Percentiles rank a stretch among this genome's conserved stretches.
Evolutionary conservation across 495 filamentous ascomycete genomes (phyloP).

Genomic region (Daldinia vernicosa): DNA sequence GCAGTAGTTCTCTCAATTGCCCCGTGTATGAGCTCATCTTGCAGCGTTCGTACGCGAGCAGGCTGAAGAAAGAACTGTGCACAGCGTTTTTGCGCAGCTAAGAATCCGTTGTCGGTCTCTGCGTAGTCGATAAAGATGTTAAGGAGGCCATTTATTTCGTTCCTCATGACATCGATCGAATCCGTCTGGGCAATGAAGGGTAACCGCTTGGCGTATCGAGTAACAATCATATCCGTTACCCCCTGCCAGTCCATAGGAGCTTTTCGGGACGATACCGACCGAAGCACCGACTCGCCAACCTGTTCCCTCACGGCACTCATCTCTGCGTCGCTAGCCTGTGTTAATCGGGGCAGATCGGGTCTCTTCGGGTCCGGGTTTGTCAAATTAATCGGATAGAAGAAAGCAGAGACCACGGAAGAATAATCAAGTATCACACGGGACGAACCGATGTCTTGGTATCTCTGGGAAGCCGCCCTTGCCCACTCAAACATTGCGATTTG

Average conservation of each 20-base stretch:
- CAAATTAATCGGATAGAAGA: constrained; percentile 64
- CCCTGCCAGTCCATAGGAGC: constrained; percentile 66
- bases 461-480: constrained; percentile 56
- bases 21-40: constrained; percentile 49
- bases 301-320: constrained; percentile 55
- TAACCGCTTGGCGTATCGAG: constrained; percentile 64
- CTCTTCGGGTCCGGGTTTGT: constrained; percentile 55
- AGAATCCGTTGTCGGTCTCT: constrained; percentile 47
- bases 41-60: constrained; percentile 46
- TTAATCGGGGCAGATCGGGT: constrained; percentile 58
- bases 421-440: constrained; percentile 66
- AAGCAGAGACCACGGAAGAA: constrained; percentile 67
- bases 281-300: constrained; percentile 52
- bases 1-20: constrained; percentile 59
- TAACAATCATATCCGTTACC: constrained; percentile 67
- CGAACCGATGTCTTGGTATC: constrained; percentile 68
- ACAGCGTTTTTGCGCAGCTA: constrained; percentile 59
- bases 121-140: constrained; percentile 59
- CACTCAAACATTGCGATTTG: constrained; percentile 42
- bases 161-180: constrained; percentile 48
- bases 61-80: constrained; percentile 55
- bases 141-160: constrained; percentile 57
- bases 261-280: constrained; percentile 4
- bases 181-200: constrained; percentile 55
- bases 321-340: constrained; percentile 46